Evolutionary conservation across 2,329 filamentous ascomycete genomes (phyloP), one percentile per base, ranked within the genome.

Genomic region (Cladosporium halotolerans): DNA sequence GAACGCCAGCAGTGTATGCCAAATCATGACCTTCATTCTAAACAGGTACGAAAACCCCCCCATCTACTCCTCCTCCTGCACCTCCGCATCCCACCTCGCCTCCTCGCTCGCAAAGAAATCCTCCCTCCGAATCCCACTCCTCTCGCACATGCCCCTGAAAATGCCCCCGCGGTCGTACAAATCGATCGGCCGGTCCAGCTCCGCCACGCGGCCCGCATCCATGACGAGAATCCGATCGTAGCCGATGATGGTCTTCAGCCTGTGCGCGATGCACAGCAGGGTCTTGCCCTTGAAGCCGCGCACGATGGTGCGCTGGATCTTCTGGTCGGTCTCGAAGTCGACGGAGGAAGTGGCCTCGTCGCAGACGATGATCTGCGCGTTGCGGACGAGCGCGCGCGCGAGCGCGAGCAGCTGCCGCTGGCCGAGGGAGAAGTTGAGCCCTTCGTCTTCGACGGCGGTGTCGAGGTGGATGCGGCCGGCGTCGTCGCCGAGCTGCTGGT

Each of bases 181-280:
- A 41, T 75, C 77, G 40, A 86, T 66, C 2, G 93, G 93, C 11
- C 80, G 79, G 65, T 88, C 93, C 58, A 97, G 76, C 78, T 97
- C 91, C 0, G 88, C 89, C 65, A 99, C 96, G 13, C 74, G 73
- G 0, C 93, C 93, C 42, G 84, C 79, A 63, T 97, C 92, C 91
- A 99, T 95, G 62, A 99, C 93, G 64, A 90, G 92, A 67, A 99
- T 96, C 44, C 92, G 83, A 70, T 99, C 92, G 70, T 97, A 97
- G 6, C 61, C 84, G 57, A 97, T 86, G 58, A 99, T 96, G 1
- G 93, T 97, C 65, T 89, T 86, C 63, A 97, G 76, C 4, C 92
- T 80, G 71, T 97, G 92, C 5, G 92, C 92, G 68, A 97, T 96
- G 71, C 90, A 96, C 18, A 97, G 75, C 44, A 97, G 73, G 2